phyloP scores from a whole-genome alignment of 306 rosid genomes.

The Begonia loranthoides region DNA sequence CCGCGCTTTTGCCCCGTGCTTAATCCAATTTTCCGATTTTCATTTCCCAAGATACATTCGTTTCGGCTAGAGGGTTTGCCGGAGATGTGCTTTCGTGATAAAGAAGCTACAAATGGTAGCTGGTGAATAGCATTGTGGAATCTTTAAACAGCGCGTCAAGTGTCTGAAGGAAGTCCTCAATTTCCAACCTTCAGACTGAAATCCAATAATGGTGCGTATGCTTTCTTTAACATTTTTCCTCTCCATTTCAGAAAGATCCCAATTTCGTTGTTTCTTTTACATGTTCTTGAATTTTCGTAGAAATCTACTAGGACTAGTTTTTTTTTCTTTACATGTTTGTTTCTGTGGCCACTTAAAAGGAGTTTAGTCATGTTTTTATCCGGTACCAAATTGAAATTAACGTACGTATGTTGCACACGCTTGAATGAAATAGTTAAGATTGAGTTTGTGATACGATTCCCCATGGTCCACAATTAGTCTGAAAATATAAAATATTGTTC shows the following conservation, averaged over 20 bases:
- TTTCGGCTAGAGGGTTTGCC: constrained; percentile 9
- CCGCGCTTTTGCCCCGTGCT: neutral
- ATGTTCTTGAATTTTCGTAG: too few species aligned
- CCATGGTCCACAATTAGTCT: too few species aligned
- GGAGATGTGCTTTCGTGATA: constrained; percentile 3
- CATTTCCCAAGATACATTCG: neutral
- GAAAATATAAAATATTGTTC: too few species aligned
- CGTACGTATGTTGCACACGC: too few species aligned
- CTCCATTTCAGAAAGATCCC: neutral
- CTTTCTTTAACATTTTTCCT: constrained; percentile 1
- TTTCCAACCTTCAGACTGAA: constrained; percentile 15
- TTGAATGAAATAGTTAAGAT: too few species aligned
- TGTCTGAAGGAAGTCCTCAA: constrained; percentile 21
- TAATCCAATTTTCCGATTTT: constrained; percentile 10
- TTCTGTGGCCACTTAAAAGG: too few species aligned
- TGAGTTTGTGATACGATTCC: too few species aligned
- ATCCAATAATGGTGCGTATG: constrained; percentile 37
- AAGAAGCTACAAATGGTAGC: constrained; percentile 2
- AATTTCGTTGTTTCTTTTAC: too few species aligned
- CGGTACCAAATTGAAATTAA: too few species aligned
- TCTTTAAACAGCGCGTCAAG: constrained; percentile 14
- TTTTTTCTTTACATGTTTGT: too few species aligned
- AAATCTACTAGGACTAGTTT: too few species aligned
- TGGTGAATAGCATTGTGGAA: constrained; percentile 5
- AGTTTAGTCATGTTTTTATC: too few species aligned